A percentile compares a stretch with the other conserved stretches of the same genome.
Conservation (phyloP, 371 early-diverging fungal genomes). For the Polyrhizophydium stewartii region DNA sequence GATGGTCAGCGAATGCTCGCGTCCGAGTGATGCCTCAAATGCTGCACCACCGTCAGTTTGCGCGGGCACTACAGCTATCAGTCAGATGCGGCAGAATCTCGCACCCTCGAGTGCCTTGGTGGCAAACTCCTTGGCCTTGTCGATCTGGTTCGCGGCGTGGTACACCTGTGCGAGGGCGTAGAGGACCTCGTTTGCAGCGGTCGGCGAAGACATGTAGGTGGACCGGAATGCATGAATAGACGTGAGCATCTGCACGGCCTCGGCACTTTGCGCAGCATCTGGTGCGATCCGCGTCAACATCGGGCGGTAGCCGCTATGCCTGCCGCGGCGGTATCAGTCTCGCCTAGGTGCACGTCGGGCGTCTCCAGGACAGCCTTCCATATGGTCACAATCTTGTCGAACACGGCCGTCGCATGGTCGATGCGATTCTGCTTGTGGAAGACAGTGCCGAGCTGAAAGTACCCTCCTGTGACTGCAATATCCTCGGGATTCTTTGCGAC, state of each 20-base stretch:
- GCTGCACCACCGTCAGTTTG: no score
- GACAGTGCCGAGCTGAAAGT: slow-evolving; percentile 40
- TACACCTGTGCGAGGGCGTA: slow-evolving; percentile 29
- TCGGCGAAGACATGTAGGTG: slow-evolving; percentile 10
- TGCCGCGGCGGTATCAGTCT: not conserved
- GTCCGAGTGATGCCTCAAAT: slow-evolving; percentile 30
- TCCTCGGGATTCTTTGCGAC: slow-evolving; percentile 33
- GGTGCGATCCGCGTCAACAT: not conserved
- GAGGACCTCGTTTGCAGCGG: slow-evolving; percentile 17
- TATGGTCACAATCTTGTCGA: slow-evolving; percentile 37
- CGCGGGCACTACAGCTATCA: no score
- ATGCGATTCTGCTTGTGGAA: slow-evolving; percentile 26
- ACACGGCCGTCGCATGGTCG: slow-evolving; percentile 29
- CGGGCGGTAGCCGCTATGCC: not conserved
- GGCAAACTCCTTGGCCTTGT: slow-evolving; percentile 28
- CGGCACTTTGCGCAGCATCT: slow-evolving; percentile 44
- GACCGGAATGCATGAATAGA: slow-evolving; percentile 24
- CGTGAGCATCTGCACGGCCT: slow-evolving; percentile 38
- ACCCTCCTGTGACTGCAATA: slow-evolving; percentile 40
- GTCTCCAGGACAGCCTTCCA: slow-evolving; percentile 25
- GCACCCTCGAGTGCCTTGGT: slow-evolving; percentile 31
- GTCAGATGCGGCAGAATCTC: no score
- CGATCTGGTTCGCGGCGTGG: slow-evolving; percentile 12
- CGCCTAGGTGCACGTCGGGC: slow-evolving; percentile 11
- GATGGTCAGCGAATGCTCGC: slow-evolving; percentile 36